A percentile compares a stretch with the other conserved stretches of the same genome.
phyloP scores from a whole-genome alignment of 192 early-diverging fungal species.

The Rhizoclosmatium sp. region DNA sequence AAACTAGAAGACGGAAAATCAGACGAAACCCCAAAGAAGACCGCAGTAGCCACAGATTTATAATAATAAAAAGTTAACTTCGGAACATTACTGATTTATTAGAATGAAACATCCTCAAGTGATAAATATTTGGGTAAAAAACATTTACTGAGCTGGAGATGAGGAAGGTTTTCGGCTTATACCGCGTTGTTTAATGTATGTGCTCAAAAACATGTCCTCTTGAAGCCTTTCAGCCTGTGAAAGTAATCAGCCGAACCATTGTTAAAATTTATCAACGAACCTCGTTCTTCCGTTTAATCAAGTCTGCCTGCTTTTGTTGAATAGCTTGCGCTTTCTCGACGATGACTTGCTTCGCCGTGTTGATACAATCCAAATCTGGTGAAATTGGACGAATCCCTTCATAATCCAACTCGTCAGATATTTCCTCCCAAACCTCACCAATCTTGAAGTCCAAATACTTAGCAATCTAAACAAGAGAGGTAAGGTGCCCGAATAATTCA shows the following conservation, averaged over 20 bases:
- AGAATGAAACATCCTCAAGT: too few relatives aligned
- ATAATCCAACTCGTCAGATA: slow-evolving; percentile 51
- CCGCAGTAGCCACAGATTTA: too few relatives aligned
- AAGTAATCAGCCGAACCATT: neutral
- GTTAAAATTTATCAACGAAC: slow-evolving; percentile 5
- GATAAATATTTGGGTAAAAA: too few relatives aligned
- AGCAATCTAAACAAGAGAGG: slow-evolving; percentile 38
- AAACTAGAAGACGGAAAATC: too few relatives aligned
- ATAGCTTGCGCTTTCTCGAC: slow-evolving; percentile 46
- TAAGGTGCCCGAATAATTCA: neutral
- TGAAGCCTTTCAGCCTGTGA: slow-evolving; percentile 3
- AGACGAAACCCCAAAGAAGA: too few relatives aligned
- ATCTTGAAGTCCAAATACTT: slow-evolving; percentile 66
- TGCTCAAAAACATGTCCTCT: slow-evolving; percentile 21
- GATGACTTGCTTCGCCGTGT: slow-evolving; percentile 78
- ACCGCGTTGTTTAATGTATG: slow-evolving; percentile 28
- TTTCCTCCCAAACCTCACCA: slow-evolving; percentile 62
- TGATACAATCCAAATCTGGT: slow-evolving; percentile 54
- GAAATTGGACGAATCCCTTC: slow-evolving; percentile 58
- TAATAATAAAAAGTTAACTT: too few relatives aligned
- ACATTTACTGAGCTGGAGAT: neutral
- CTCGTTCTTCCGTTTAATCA: slow-evolving; percentile 36
- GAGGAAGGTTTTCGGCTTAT: neutral
- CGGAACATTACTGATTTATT: too few relatives aligned
- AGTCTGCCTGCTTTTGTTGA: slow-evolving; percentile 42